phyloP scores from a whole-genome alignment of 345 rosid species.

The Aegle marmelos region DNA sequence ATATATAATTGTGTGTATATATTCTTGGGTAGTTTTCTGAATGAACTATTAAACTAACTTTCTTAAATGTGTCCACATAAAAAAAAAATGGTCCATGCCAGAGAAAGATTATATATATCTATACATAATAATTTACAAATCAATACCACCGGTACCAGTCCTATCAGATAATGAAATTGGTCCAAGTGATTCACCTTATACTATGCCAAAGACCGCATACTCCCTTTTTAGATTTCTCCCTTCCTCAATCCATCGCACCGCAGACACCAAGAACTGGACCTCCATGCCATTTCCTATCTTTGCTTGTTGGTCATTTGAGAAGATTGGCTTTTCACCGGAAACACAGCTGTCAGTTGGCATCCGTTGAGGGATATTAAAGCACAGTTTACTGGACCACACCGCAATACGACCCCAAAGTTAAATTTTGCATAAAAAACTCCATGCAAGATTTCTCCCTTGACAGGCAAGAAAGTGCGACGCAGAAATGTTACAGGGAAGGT shows the following conservation, averaged over 20 bases:
- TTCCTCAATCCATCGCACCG: constrained; percentile 26
- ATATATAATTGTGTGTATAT: too few relatives aligned
- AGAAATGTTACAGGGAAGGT: constrained; percentile 11
- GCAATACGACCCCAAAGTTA: constrained; percentile 17
- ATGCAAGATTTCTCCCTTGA: constrained; percentile 27
- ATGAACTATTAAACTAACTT: too few relatives aligned
- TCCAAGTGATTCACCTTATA: too few relatives aligned
- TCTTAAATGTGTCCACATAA: too few relatives aligned
- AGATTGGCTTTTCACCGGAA: constrained; percentile 20
- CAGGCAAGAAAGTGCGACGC: constrained; percentile 31
- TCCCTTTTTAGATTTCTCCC: constrained; percentile 7
- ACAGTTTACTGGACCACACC: not conserved
- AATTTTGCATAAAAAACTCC: constrained; percentile 20
- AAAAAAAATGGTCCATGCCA: too few relatives aligned
- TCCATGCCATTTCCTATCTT: constrained; percentile 25
- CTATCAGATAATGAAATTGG: too few relatives aligned
- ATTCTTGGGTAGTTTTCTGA: accelerated
- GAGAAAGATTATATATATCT: too few relatives aligned
- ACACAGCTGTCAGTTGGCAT: constrained; percentile 29
- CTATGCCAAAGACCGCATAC: not conserved
- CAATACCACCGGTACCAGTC: too few relatives aligned
- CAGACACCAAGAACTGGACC: constrained; percentile 33
- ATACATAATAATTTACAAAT: too few relatives aligned
- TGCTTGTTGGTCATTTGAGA: constrained; percentile 17
- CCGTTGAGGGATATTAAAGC: constrained; percentile 24